Conservation (phyloP, 768 basidiomycete genomes). For the Termitomyces heimii region DNA sequence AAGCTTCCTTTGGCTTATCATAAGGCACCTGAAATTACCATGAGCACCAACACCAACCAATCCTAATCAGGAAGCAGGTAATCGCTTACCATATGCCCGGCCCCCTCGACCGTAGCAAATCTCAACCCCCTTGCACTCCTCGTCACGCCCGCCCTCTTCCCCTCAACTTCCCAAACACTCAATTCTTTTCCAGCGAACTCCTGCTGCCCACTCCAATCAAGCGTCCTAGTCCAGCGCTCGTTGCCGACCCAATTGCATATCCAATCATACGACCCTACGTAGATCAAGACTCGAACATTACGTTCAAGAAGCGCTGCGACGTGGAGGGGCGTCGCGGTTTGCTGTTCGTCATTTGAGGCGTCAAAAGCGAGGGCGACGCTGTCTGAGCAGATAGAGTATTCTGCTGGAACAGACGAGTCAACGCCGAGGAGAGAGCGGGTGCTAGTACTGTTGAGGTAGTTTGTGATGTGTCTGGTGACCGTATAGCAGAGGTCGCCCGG, state of each 20-base stretch:
- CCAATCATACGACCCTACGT: slow-evolving; percentile 69
- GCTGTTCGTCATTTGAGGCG: slow-evolving; percentile 33
- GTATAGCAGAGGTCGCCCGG: slow-evolving; percentile 53
- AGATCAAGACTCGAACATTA: slow-evolving; percentile 62
- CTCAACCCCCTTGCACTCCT: slow-evolving; percentile 46
- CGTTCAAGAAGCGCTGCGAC: slow-evolving; percentile 66
- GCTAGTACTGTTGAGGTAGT: slow-evolving; percentile 56
- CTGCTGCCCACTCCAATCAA: slow-evolving; percentile 66
- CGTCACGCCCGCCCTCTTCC: slow-evolving; percentile 33
- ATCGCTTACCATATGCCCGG: slow-evolving; percentile 64
- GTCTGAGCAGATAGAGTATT: slow-evolving; percentile 27
- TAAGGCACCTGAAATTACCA: slow-evolving; percentile 39
- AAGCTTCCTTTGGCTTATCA: slow-evolving; percentile 54
- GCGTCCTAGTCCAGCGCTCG: slow-evolving; percentile 58
- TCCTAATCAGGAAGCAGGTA: neutral
- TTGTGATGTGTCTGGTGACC: slow-evolving; percentile 45
- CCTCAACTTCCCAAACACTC: slow-evolving; percentile 54
- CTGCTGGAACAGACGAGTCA: slow-evolving; percentile 32
- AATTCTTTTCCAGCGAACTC: slow-evolving; percentile 35
- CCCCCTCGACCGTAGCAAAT: slow-evolving; percentile 57
- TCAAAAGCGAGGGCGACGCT: slow-evolving; percentile 45
- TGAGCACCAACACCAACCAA: neutral
- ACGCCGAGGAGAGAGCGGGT: slow-evolving; percentile 59
- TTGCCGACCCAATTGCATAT: slow-evolving; percentile 77
- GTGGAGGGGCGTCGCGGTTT: slow-evolving; percentile 44